These are phyloP conservation scores for Penicillium antarcticum DNA, from an alignment of 495 filamentous ascomycete species.

Conservation along the genomic window DNA sequence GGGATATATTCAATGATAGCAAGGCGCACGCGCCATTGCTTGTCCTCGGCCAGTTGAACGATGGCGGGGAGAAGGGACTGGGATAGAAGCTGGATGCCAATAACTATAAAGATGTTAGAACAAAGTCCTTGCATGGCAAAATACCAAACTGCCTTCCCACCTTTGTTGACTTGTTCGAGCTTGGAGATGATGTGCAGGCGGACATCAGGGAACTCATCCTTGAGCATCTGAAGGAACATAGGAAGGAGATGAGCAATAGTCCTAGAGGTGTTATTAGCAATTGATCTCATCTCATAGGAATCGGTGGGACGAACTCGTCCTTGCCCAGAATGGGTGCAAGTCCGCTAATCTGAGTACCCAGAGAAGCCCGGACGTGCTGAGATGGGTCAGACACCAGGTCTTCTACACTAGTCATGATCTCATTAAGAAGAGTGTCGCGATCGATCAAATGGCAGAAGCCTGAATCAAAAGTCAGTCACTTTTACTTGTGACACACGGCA, in stretches of 20 bases:
- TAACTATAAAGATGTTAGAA: constrained; percentile 54
- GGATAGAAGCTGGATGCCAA: constrained; percentile 94
- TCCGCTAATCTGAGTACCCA: constrained; percentile 95
- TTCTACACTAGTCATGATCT: constrained; percentile 95
- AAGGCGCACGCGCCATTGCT: constrained; percentile 97
- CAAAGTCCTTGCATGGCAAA: background rate
- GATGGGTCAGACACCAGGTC: constrained; percentile 94
- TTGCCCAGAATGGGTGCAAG: constrained; percentile 96
- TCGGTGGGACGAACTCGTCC: constrained; percentile 70
- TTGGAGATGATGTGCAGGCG: constrained; percentile 98
- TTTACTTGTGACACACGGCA: background rate
- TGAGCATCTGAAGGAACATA: constrained; percentile 99
- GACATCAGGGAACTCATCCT: constrained; percentile 98
- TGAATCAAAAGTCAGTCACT: constrained; percentile 31
- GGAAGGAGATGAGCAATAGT: constrained; percentile 95
- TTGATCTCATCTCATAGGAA: background rate
- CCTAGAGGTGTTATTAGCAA: constrained; percentile 38
- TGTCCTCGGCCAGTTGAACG: constrained; percentile 95
- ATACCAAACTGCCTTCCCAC: constrained; percentile 41
- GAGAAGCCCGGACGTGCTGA: constrained; percentile 91
- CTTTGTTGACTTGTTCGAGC: constrained; percentile 94
- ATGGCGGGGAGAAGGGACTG: constrained; percentile 98
- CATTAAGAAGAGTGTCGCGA: constrained; percentile 81
- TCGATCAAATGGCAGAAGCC: constrained; percentile 92
- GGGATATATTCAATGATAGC: constrained; percentile 99